Conservation (phyloP, 345 rosid species). For the Rhodamnia argentea region DNA sequence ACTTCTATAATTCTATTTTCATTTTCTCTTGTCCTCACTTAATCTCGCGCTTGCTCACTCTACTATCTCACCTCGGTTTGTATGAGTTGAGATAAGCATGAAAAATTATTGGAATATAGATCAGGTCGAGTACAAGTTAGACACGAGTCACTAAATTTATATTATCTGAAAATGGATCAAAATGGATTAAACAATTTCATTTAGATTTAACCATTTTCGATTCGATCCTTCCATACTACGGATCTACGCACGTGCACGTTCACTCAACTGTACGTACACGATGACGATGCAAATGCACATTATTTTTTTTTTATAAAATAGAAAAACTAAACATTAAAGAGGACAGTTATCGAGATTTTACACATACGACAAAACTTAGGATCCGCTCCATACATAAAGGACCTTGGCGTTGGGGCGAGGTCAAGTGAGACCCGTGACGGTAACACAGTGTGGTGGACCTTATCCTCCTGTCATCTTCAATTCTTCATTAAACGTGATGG, state of each 20-base stretch:
- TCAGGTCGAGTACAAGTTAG: too few species aligned
- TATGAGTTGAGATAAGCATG: too few species aligned
- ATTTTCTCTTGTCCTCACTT: too few species aligned
- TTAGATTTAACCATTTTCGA: too few species aligned
- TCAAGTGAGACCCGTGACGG: neutral
- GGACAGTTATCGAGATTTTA: neutral
- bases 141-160: too few species aligned
- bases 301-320: too few species aligned
- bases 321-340: neutral
- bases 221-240: fast-evolving
- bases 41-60: too few species aligned
- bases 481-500: neutral
- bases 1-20: too few species aligned
- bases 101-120: too few species aligned
- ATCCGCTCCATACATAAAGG: neutral
- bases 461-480: neutral
- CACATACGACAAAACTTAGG: neutral
- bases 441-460: neutral
- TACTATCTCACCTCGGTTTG: too few species aligned
- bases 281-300: neutral
- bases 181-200: too few species aligned
- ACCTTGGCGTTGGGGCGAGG: neutral
- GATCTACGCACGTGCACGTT: neutral
- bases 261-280: neutral
- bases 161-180: too few species aligned